These are phyloP conservation scores for Lagerstroemia speciosa DNA, from an alignment of 345 rosid species.

Conservation along the genomic window DNA sequence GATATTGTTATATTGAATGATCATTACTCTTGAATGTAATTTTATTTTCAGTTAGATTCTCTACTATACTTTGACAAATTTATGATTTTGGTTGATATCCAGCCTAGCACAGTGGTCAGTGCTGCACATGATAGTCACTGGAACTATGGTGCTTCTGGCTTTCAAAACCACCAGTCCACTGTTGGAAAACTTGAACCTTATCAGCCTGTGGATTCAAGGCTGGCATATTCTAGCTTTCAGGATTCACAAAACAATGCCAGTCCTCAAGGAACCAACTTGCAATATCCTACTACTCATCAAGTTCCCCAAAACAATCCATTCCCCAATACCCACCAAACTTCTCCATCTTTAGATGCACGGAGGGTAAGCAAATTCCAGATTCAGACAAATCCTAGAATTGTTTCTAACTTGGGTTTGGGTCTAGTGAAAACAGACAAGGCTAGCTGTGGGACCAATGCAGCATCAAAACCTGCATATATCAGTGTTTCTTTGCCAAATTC, in stretches of 20 bases:
- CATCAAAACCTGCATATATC: conserved; percentile 74
- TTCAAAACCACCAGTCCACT: conserved; percentile 53
- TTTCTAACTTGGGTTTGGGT: conserved; percentile 76
- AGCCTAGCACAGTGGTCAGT: conserved; percentile 52
- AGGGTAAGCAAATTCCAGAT: conserved; percentile 85
- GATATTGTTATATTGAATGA: background rate
- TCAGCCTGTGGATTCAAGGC: conserved; percentile 51
- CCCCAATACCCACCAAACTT: conserved; percentile 30
- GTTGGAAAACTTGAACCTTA: conserved; percentile 48
- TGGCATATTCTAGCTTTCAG: conserved; percentile 53
- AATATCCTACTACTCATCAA: conserved; percentile 43
- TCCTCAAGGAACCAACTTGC: conserved; percentile 53
- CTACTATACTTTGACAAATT: background rate
- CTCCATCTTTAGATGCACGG: conserved; percentile 46
- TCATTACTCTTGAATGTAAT: background rate
- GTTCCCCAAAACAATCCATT: conserved; percentile 30
- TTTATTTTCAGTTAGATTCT: background rate
- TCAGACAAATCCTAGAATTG: conserved; percentile 96
- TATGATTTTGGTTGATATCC: conserved; percentile 25
- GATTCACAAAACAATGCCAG: conserved; percentile 63
- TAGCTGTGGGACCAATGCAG: conserved; percentile 27
- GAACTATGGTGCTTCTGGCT: conserved; percentile 49
- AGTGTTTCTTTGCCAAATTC: conserved; percentile 63
- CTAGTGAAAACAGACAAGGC: conserved; percentile 61
- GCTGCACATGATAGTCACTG: conserved; percentile 66